Evolutionary conservation across 345 rosid genomes (phyloP), one percentile per base, ranked within the genome.

Genomic region (Limnanthes douglasii): DNA sequence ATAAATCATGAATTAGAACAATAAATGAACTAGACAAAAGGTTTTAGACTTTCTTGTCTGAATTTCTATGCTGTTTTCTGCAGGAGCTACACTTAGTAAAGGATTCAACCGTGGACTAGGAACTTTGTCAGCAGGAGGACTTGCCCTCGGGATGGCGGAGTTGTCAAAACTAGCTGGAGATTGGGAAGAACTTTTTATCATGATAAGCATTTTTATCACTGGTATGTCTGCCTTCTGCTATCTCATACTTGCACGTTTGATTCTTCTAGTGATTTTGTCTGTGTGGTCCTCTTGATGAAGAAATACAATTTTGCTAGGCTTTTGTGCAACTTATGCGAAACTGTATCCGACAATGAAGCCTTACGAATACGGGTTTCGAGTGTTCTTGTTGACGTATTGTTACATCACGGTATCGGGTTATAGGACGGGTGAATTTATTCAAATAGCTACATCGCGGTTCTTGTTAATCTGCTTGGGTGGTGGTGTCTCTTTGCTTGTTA

Each of bases 31-130:
- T 6, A n/a, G n/a, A n/a, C n/a, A n/a, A 26, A 8, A 12, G 30
- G 8, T 26, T 2, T 26, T 26, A 12, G 30, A 2, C 11, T 26
- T 26, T 2, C 30, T 26, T 26, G 30, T 26, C 6, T 30, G 10
- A 21, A 17, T 16, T 21, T 20, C 2, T 18, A n/a, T 20, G 18
- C 15, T 46, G 56, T 30, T 45, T 31, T 33, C 23, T 56, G 11
- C 59, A 78, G 97, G 95, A 36, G 95, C 97, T 20, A 88, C 97
- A 1, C 73, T 86, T 41, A 78, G 93, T 74, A 86, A 82, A 67
- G 95, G 97, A 44, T 70, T 78, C 29, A 88, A 88, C 45, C 55
- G 95, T 18, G 97, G 73, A 8, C 48, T 88, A 41, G 97, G 95
- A 37, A 88, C 97, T 19, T 53, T 88, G 50, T 88, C 93, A 12